Percentiles rank a stretch among this genome's conserved stretches.
phyloP scores from a whole-genome alignment of 2,329 filamentous ascomycete genomes.

The Gaeumannomyces sp. region DNA sequence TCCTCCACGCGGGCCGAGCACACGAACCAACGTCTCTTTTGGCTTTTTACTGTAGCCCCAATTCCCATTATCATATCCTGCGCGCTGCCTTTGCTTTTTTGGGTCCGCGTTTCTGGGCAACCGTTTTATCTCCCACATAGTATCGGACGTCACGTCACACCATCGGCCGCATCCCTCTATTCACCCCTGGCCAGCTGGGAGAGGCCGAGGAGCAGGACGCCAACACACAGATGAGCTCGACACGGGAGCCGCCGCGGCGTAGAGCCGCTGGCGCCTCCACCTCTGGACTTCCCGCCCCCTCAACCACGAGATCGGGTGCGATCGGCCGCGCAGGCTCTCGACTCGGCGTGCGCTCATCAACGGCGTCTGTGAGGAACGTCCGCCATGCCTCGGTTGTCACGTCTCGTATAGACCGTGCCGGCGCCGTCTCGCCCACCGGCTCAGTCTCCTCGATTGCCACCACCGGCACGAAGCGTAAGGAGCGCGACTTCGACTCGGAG shows the following conservation, averaged over 20 bases:
- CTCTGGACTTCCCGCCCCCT: constrained; percentile 4
- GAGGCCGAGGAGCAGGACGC: neutral
- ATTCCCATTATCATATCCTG: neutral
- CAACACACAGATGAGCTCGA: constrained; percentile 11
- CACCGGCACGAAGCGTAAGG: constrained; percentile 72
- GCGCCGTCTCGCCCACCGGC: constrained; percentile 62
- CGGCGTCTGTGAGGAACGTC: constrained; percentile 16
- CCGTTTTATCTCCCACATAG: neutral
- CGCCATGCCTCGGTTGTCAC: constrained; percentile 15
- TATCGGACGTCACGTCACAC: neutral
- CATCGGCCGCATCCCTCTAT: neutral
- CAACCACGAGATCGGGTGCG: constrained; percentile 15
- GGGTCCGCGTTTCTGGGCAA: neutral
- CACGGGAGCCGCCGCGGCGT: constrained; percentile 20
- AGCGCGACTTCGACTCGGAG: constrained; percentile 70
- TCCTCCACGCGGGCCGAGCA: neutral
- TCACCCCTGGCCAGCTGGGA: neutral
- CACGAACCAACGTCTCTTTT: neutral
- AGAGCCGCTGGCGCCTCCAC: constrained; percentile 22
- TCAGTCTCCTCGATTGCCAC: constrained; percentile 57
- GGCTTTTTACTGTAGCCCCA: neutral
- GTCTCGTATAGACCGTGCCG: constrained; percentile 29
- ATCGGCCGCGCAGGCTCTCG: constrained; percentile 24
- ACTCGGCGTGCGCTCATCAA: constrained; percentile 18
- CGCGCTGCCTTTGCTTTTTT: neutral